Base-by-base conservation (phyloP, 345 rosid genomes). In the Rhodamnia argentea region DNA sequence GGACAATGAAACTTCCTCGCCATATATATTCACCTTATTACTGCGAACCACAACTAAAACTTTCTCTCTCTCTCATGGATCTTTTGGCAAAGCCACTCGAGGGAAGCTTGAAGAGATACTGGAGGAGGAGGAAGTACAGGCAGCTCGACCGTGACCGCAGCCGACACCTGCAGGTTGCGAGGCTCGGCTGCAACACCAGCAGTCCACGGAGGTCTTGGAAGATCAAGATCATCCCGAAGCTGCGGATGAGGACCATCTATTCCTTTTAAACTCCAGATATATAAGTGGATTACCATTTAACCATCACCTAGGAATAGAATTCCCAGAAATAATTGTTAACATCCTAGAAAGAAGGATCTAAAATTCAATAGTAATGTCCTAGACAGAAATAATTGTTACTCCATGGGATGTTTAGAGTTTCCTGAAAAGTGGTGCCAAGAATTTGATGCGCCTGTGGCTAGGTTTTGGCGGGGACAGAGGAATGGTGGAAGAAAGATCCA, bases 91-190 rank as follows among this genome's bases (percentile, higher is more conserved):
- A 16, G 55, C 74, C 88, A 3, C 27, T 84, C 40, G 52, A 75
- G 6, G 59, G 86, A 23, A 58, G 83, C 84, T 22, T 84, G 52
- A 87, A 51, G 86, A 76, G 86, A 42, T 58, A 87, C 88, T 84
- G 75, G 86, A 54, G 76, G 57, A 56, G 86, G 83, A 83, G 78
- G 74, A 59, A 86, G 52, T 83, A 86, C 85, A 53, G 62, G 82
- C 85, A 74, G 64, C 83, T 83, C 5, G 51, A 82, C 11, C 57
- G 29, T 9, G 74, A 16, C 88, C 40, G 70, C 29, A 26, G 64
- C 18, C 40, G n/a, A 29, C 83, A 20, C 29, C 62, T 74, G 26
- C 82, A 83, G 52, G 88, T 86, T 27, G 56, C 56, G 32, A 86
- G 82, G 82, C 58, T 62, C n/a, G 85, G 88, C 9, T 29, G 84